phyloP scores from a whole-genome alignment of 495 filamentous ascomycete genomes.

The Hypoxylon fuscum region DNA sequence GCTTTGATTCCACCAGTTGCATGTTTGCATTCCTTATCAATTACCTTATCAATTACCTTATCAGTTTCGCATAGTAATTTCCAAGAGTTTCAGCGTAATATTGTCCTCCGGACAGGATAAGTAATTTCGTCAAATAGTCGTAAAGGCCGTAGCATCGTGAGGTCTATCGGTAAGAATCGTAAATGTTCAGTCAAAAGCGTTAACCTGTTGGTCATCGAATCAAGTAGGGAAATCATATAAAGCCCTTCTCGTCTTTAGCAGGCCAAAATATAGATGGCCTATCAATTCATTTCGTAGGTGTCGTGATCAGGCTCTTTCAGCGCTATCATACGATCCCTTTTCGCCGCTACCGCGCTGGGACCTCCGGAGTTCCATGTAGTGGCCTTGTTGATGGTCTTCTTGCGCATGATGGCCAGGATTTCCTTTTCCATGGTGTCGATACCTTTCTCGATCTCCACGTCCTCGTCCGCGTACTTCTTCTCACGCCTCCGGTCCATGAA shows the following conservation, averaged over 20 bases:
- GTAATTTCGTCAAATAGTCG: slow-evolving; percentile 28
- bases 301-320: slow-evolving; percentile 7
- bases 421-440: slow-evolving; percentile 63
- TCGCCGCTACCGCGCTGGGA: slow-evolving; percentile 1
- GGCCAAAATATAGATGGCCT: not conserved
- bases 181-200: slow-evolving; percentile 15
- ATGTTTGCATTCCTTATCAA: too few relatives aligned
- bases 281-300: slow-evolving; percentile 9
- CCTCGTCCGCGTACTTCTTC: slow-evolving; percentile 53
- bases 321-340: not conserved
- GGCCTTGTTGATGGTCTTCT: slow-evolving; percentile 61
- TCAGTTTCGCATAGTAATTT: too few relatives aligned
- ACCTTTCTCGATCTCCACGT: slow-evolving; percentile 58
- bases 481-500: slow-evolving; percentile 58
- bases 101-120: too few relatives aligned
- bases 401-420: slow-evolving; percentile 62
- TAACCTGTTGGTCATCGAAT: slow-evolving; percentile 2
- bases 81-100: too few relatives aligned
- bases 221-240: not conserved
- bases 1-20: too few relatives aligned
- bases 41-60: too few relatives aligned
- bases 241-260: not conserved
- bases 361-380: slow-evolving; percentile 53
- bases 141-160: slow-evolving; percentile 32
- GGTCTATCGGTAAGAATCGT: slow-evolving; percentile 16